Conservation (phyloP, 306 rosid species). For the Vigna trinervia region DNA sequence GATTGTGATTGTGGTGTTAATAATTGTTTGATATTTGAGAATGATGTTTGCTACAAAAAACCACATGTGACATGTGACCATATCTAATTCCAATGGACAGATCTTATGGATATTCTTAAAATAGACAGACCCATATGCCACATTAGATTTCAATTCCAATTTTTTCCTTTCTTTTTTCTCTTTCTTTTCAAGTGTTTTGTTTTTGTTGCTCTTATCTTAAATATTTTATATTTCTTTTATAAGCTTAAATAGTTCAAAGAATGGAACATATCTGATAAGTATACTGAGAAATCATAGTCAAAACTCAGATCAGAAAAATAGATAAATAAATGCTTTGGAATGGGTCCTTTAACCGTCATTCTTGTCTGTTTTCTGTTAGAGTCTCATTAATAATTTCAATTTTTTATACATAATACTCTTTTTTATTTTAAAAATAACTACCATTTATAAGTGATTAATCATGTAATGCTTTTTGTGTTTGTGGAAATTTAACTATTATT, state of each 20-base stretch:
- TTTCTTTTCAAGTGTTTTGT: background rate
- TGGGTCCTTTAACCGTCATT: background rate
- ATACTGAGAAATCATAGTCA: background rate
- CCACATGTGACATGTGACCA: conserved; percentile 26
- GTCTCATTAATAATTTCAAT: too few species aligned
- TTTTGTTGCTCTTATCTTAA: background rate
- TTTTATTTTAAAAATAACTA: too few species aligned
- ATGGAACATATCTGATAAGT: background rate
- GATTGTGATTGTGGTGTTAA: background rate
- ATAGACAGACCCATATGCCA: conserved; percentile 38
- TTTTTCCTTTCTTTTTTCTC: background rate
- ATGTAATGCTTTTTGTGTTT: too few species aligned
- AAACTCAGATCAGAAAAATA: background rate
- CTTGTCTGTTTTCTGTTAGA: background rate
- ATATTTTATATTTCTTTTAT: background rate
- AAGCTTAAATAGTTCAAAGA: background rate
- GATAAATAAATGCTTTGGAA: background rate
- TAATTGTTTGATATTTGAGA: background rate
- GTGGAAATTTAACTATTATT: too few species aligned
- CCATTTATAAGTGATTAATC: too few species aligned
- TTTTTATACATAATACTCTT: too few species aligned
- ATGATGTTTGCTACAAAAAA: conserved; percentile 21
- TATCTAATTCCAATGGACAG: conserved; percentile 13
- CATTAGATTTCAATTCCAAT: background rate
- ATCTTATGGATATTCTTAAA: conserved; percentile 38